A percentile compares a stretch with the other conserved stretches of the same genome.
Conservation (phyloP, 2,329 filamentous ascomycete genomes). For the Teratosphaeria gauchensis region DNA sequence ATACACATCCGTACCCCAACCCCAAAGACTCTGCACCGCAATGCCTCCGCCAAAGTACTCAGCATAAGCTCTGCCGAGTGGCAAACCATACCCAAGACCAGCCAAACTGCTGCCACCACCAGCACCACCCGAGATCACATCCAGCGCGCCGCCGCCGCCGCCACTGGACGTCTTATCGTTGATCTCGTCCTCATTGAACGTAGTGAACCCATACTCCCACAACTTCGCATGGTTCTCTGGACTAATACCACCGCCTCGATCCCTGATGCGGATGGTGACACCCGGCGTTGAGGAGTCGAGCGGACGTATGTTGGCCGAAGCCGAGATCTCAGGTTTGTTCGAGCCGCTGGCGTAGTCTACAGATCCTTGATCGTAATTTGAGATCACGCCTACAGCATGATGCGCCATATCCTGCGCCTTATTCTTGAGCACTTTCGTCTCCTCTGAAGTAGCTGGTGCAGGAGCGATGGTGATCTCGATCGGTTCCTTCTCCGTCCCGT, state of each 20-base stretch:
- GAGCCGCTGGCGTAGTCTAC: conserved; percentile 25
- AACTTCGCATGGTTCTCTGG: conserved; percentile 77
- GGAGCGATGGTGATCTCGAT: conserved; percentile 87
- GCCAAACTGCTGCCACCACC: conserved; percentile 70
- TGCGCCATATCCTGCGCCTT: conserved; percentile 8
- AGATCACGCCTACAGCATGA: conserved; percentile 14
- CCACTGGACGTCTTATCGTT: conserved; percentile 38
- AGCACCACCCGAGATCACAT: conserved; percentile 62
- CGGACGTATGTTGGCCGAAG: conserved; percentile 32
- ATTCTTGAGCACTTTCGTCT: conserved; percentile 11
- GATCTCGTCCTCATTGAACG: conserved; percentile 63
- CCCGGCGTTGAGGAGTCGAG: conserved; percentile 54
- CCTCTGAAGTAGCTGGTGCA: conserved; percentile 41
- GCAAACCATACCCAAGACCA: conserved; percentile 84
- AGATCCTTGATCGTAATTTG: conserved; percentile 27
- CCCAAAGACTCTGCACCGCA: conserved; percentile 86
- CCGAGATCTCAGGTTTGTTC: conserved; percentile 12
- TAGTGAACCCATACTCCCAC: conserved; percentile 97
- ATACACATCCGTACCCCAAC: conserved; percentile 73
- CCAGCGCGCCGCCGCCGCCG: conserved; percentile 57
- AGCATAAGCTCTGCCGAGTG: conserved; percentile 83
- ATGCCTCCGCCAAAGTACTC: conserved; percentile 98
- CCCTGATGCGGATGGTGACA: conserved; percentile 89
- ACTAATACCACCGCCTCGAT: conserved; percentile 86
- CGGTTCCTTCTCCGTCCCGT: conserved; percentile 65